These are phyloP conservation scores for Lactuca sativa DNA, from an alignment of 129 eudicot genomes.

Conservation along the genomic window DNA sequence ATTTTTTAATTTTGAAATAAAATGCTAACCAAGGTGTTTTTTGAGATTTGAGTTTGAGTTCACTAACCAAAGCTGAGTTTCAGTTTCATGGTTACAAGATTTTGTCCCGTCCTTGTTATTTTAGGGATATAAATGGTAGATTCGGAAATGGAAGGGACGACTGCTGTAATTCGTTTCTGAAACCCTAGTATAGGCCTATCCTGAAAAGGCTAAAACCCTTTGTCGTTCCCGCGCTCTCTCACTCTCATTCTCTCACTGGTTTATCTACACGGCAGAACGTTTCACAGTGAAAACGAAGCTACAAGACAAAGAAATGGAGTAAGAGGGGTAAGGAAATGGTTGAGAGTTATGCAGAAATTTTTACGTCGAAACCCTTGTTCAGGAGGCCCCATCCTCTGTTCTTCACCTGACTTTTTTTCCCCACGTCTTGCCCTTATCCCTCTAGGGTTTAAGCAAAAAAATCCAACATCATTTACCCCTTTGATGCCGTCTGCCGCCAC, in stretches of 20 bases:
- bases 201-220: constrained; percentile 29
- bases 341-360: constrained; percentile 62
- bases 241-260: not conserved
- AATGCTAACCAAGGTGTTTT: no score
- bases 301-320: constrained; percentile 21
- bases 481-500: constrained; percentile 40
- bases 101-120: not conserved
- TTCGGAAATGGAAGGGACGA: constrained; percentile 1
- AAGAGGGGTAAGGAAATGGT: constrained; percentile 40
- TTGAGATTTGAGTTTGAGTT: no score
- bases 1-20: no score
- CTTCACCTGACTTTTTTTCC: constrained; percentile 15
- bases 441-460: constrained; percentile 38
- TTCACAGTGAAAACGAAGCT: constrained; percentile 21
- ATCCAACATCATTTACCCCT: not conserved
- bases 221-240: constrained; percentile 6
- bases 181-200: constrained; percentile 25
- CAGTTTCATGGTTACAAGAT: no score
- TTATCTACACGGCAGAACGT: constrained; percentile 16
- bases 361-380: constrained; percentile 52
- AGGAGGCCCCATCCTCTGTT: constrained; percentile 33
- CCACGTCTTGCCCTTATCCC: constrained; percentile 37
- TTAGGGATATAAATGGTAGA: not conserved
- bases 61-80: no score
- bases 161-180: not conserved